Base-by-base conservation (phyloP, 1,284 basidiomycete species). In the Lignosus rhinocerotis region DNA sequence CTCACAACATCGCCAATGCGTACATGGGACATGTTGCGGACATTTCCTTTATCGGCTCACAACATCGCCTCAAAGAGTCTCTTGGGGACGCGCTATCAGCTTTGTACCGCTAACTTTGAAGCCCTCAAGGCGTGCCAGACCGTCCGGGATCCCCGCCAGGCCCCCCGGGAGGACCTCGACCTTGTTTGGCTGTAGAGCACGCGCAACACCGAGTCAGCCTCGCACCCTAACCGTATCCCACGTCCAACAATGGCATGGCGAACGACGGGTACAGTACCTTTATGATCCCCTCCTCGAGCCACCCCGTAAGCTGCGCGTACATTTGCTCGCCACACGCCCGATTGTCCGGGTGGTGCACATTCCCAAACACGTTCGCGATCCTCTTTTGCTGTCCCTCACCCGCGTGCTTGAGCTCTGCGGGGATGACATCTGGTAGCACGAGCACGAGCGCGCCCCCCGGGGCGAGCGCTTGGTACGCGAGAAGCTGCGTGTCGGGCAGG, bases 71-170 rank as follows among this genome's bases (percentile, higher is more conserved):
- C 36, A 43, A 16, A 43, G n/a, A 14, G 73, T 80, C 58, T 84
- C 79, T 45, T 77, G 75, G 3, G 83, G 82, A 50, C 68, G 75
- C 1, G 62, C 78, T n/a, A 85, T 72, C 8, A 86, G 67, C 64
- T 86, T 85, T 16, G 68, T 65, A 2, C 75, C 80, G 30, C 78
- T 82, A 11, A 85, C 72, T 53, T 76, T 59, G 7, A 73, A 70
- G 2, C 66, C 62, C 63, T 71, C 67, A 65, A 85, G 49, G 55
- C 72, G 71, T 32, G 75, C 70, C 51, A 86, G 64, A 0, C 79
- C 84, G 7, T 57, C 72, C 0, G 62, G 49, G n/a, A 85, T 76
- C 3, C 78, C 82, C 1, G 62, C 62, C 14, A 86, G 67, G 3
- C 84, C 84, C 36, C 70, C 70, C 0, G 77, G 72, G 3, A 86